A percentile compares a stretch with the other conserved stretches of the same genome.
phyloP scores from a whole-genome alignment of 169 alveolate species.

The Cryptosporidium ryanae region DNA sequence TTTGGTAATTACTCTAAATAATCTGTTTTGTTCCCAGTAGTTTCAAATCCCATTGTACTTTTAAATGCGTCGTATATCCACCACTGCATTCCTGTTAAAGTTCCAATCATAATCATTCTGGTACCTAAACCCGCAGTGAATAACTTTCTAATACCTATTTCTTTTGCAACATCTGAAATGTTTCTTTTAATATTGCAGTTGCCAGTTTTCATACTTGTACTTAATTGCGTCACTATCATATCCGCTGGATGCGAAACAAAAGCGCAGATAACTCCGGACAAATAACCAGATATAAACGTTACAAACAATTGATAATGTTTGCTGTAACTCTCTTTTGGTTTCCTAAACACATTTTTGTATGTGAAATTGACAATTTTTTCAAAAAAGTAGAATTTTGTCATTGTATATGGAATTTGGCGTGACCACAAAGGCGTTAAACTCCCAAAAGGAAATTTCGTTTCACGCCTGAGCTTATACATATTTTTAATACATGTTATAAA shows the following conservation, averaged over 20 bases:
- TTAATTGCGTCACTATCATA: slow-evolving; percentile 93
- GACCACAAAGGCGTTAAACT: slow-evolving; percentile 93
- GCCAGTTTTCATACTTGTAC: slow-evolving; percentile 80
- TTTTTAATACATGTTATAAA: slow-evolving; percentile 83
- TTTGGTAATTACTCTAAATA: background rate
- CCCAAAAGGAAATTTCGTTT: slow-evolving; percentile 90
- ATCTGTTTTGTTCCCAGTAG: slow-evolving; percentile 79
- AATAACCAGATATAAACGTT: slow-evolving; percentile 95
- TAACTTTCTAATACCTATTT: slow-evolving; percentile 82
- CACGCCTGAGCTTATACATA: slow-evolving; percentile 83
- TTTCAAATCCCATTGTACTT: slow-evolving; percentile 84
- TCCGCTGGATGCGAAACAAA: slow-evolving; percentile 98
- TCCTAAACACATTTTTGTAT: slow-evolving; percentile 90
- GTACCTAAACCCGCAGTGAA: slow-evolving; percentile 92
- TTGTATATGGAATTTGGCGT: slow-evolving; percentile 97
- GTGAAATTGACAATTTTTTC: slow-evolving; percentile 92
- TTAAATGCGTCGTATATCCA: slow-evolving; percentile 97
- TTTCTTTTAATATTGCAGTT: slow-evolving; percentile 81
- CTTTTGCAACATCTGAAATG: slow-evolving; percentile 19
- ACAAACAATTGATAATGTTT: slow-evolving; percentile 91
- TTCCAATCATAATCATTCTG: slow-evolving; percentile 97
- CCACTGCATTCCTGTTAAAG: slow-evolving; percentile 98
- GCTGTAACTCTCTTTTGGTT: slow-evolving; percentile 88
- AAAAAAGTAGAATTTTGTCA: slow-evolving; percentile 97
- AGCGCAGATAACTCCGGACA: slow-evolving; percentile 97